These are phyloP conservation scores for Stropharia rugosoannulata DNA, from an alignment of 768 basidiomycete species.

Conservation along the genomic window DNA sequence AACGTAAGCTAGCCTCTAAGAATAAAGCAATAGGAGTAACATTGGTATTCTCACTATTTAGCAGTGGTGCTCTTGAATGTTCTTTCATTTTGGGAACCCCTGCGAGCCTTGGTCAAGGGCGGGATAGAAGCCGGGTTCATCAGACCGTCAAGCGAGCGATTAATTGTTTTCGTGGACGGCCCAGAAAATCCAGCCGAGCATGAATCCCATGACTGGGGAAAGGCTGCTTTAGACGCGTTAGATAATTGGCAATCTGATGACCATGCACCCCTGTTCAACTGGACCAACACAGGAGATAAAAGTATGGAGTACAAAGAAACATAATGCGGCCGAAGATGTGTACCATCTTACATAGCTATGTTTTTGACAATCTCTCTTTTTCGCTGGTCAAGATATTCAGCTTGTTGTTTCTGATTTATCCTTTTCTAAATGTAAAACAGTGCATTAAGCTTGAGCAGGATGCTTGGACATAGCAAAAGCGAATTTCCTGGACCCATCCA, in stretches of 20 bases:
- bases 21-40: neutral
- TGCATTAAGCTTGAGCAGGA: conserved; percentile 9
- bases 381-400: conserved; percentile 1
- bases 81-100: conserved; percentile 75
- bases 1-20: conserved; percentile 54
- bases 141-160: conserved; percentile 49
- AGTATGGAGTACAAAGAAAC: conserved; percentile 4
- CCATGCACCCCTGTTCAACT: conserved; percentile 40
- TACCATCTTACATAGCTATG: neutral
- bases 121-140: conserved; percentile 79
- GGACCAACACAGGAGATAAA: conserved; percentile 35
- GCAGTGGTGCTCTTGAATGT: conserved; percentile 90
- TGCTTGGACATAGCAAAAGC: conserved; percentile 49
- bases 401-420: neutral
- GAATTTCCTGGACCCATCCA: conserved; percentile 81
- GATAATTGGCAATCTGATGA: conserved; percentile 51
- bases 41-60: conserved; percentile 23
- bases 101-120: conserved; percentile 71
- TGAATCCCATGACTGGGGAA: conserved; percentile 75
- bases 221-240: conserved; percentile 61
- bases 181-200: conserved; percentile 53
- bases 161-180: conserved; percentile 78
- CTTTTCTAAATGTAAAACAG: neutral
- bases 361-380: no score
- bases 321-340: conserved; percentile 9